Evolutionary conservation across 345 rosid genomes (phyloP).

Genomic region (Anastatica hierochuntica): DNA sequence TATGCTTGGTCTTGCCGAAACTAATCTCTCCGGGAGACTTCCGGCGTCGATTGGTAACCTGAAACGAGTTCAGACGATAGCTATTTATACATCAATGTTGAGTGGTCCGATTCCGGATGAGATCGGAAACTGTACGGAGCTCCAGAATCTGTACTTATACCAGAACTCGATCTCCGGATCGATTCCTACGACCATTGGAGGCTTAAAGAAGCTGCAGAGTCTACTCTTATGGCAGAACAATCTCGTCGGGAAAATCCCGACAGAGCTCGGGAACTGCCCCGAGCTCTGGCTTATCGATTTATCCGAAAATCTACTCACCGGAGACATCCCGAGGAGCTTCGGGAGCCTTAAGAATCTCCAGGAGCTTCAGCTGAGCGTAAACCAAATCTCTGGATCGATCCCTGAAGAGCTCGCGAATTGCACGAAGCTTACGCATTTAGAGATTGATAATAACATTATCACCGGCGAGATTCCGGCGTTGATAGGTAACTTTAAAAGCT

Average conservation of each 20-base stretch:
- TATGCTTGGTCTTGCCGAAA: conserved; percentile 72
- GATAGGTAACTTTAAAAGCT: conserved; percentile 45
- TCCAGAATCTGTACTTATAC: conserved; percentile 60
- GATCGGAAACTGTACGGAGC: conserved; percentile 62
- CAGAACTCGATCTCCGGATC: conserved; percentile 71
- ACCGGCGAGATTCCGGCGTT: conserved; percentile 62
- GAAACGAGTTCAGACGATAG: conserved; percentile 58
- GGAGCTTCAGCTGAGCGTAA: conserved; percentile 69
- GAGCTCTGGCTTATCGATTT: conserved; percentile 47
- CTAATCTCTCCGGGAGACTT: conserved; percentile 71
- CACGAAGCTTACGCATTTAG: conserved; percentile 47
- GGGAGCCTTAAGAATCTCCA: conserved; percentile 48
- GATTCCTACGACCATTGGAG: conserved; percentile 49
- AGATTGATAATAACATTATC: conserved; percentile 75
- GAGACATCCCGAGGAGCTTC: conserved; percentile 53
- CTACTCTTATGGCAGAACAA: conserved; percentile 70
- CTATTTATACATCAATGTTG: conserved; percentile 60
- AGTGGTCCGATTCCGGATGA: conserved; percentile 78
- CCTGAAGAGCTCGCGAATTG: conserved; percentile 54
- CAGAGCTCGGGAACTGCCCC: conserved; percentile 58
- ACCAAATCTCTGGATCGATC: conserved; percentile 67
- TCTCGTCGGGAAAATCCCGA: conserved; percentile 60
- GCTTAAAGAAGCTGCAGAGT: conserved; percentile 41
- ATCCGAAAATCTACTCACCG: conserved; percentile 68
- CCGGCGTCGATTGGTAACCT: conserved; percentile 61